phyloP scores from a whole-genome alignment of 345 rosid species.

The Nasturtium officinale region DNA sequence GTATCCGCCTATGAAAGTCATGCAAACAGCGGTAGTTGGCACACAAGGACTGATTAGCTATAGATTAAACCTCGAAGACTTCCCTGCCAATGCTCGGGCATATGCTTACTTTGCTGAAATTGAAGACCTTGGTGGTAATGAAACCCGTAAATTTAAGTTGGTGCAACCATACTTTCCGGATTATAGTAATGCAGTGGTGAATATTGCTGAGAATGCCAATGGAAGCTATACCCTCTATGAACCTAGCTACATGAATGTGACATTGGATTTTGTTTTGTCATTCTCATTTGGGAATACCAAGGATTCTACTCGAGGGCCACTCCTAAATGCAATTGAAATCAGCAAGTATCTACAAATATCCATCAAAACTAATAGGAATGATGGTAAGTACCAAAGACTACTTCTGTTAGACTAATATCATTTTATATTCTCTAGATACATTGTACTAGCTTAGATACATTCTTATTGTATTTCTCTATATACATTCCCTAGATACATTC shows the following conservation, averaged over 20 bases:
- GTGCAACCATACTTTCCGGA: constrained; percentile 61
- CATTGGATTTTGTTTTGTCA: constrained; percentile 70
- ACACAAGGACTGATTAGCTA: constrained; percentile 72
- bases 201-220: constrained; percentile 91
- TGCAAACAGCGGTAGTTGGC: constrained; percentile 98
- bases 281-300: constrained; percentile 70
- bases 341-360: constrained; percentile 76
- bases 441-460: background rate
- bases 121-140: constrained; percentile 67
- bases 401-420: background rate
- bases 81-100: constrained; percentile 96
- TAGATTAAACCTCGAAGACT: constrained; percentile 83
- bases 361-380: constrained; percentile 61
- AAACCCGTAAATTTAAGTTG: constrained; percentile 80
- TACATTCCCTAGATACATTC: background rate
- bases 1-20: constrained; percentile 93
- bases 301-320: constrained; percentile 87
- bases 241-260: constrained; percentile 97
- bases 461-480: background rate
- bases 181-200: constrained; percentile 92
- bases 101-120: constrained; percentile 93
- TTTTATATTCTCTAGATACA: background rate
- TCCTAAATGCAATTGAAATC: constrained; percentile 88
- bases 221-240: constrained; percentile 90
- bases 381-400: constrained; percentile 54